phyloP scores from a whole-genome alignment of 129 eudicot species.

The Flaveria trinervia region DNA sequence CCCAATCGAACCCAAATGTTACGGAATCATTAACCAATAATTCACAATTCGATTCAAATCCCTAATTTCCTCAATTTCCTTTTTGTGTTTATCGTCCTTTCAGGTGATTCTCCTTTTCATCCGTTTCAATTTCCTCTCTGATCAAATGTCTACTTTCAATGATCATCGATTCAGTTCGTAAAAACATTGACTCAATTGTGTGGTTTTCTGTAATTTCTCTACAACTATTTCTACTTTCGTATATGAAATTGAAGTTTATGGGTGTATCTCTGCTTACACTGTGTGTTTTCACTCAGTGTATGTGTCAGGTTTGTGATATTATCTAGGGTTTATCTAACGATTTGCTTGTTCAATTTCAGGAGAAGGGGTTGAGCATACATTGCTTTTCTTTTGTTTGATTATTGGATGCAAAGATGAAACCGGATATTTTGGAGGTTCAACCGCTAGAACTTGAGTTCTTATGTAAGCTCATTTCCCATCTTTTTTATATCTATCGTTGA shows the following conservation, averaged over 20 bases:
- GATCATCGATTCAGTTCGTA: constrained; percentile 6
- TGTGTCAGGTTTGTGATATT: background rate
- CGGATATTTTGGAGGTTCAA: constrained; percentile 53
- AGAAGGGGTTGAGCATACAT: constrained; percentile 15
- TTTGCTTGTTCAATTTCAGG: constrained; percentile 29
- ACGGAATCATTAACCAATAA: background rate
- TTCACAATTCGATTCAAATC: constrained; percentile 7
- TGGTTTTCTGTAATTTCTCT: constrained; percentile 3
- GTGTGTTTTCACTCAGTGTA: background rate
- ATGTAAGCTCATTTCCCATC: constrained; percentile 36
- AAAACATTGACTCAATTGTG: background rate
- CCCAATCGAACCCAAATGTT: background rate
- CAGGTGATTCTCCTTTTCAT: constrained; percentile 36
- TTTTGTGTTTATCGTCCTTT: constrained; percentile 34
- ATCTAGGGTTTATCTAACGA: constrained; percentile 29
- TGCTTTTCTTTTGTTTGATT: constrained; percentile 1
- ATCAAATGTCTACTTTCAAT: constrained; percentile 4
- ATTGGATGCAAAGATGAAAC: constrained; percentile 47
- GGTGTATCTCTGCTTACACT: constrained; percentile 2
- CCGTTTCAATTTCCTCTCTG: background rate
- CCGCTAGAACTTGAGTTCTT: constrained; percentile 60
- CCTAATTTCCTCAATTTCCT: constrained; percentile 11
- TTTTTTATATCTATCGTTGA: constrained; percentile 10
- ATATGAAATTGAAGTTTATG: background rate
- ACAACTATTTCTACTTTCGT: background rate